These are phyloP conservation scores for Dichotomocladium elegans DNA, from an alignment of 371 early-diverging fungal genomes.

Conservation along the genomic window DNA sequence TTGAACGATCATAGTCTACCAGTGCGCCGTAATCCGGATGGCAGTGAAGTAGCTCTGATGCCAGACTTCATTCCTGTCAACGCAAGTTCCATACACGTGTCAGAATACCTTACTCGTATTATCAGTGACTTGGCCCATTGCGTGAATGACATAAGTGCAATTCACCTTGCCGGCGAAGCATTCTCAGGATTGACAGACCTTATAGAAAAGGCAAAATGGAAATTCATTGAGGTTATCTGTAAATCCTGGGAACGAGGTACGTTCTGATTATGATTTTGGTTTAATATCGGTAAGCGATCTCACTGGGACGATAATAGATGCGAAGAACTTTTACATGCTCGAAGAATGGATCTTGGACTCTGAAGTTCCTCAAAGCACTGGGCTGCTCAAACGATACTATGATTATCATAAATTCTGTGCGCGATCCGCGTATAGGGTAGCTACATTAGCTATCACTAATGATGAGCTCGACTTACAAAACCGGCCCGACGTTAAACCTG, in stretches of 20 bases:
- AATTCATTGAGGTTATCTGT: constrained; percentile 54
- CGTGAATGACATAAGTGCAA: constrained; percentile 53
- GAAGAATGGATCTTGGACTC: constrained; percentile 87
- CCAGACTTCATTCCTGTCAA: constrained; percentile 43
- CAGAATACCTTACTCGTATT: constrained; percentile 52
- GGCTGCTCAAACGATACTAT: constrained; percentile 62
- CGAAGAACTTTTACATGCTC: constrained; percentile 69
- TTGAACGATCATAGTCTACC: constrained; percentile 24
- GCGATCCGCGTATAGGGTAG: constrained; percentile 58
- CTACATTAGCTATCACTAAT: constrained; percentile 47
- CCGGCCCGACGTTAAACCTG: constrained; percentile 18
- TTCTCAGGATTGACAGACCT: constrained; percentile 50
- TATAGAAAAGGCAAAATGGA: constrained; percentile 52
- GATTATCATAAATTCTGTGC: constrained; percentile 71
- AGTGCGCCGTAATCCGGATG: constrained; percentile 22
- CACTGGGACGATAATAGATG: constrained; percentile 51
- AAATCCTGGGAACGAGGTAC: constrained; percentile 56
- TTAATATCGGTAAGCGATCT: constrained; percentile 8
- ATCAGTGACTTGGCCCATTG: constrained; percentile 54
- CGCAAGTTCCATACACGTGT: constrained; percentile 55
- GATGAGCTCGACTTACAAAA: constrained; percentile 24
- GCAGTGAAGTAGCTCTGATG: constrained; percentile 18
- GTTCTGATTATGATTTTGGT: not conserved
- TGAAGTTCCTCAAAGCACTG: constrained; percentile 65
- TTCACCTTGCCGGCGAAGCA: constrained; percentile 53